Conservation (phyloP, 345 rosid species). For the Aquilaria yunnanensis region DNA sequence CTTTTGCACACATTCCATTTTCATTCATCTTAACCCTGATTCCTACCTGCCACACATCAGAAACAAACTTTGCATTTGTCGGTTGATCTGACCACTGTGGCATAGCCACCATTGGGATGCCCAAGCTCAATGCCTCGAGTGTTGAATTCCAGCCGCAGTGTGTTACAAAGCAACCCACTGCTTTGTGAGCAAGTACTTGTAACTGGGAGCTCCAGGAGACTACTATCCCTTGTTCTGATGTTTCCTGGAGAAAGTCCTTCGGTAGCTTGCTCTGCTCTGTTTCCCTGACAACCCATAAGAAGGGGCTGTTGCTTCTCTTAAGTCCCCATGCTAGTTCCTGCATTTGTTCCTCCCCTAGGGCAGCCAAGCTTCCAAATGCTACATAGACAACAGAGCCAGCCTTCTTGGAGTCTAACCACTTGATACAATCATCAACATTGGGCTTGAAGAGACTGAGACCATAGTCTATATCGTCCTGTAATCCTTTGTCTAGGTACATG, state of each 20-base stretch:
- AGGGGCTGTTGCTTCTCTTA: conserved; percentile 24
- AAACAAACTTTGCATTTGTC: conserved; percentile 44
- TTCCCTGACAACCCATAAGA: conserved; percentile 61
- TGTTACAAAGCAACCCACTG: conserved; percentile 56
- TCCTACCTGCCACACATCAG: conserved; percentile 57
- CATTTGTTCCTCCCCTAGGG: conserved; percentile 45
- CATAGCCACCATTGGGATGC: conserved; percentile 53
- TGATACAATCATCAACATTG: conserved; percentile 22
- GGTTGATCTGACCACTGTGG: conserved; percentile 60
- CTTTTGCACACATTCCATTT: conserved; percentile 20
- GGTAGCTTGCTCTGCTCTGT: conserved; percentile 44
- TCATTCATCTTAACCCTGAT: conserved; percentile 28
- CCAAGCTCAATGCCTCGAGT: conserved; percentile 51
- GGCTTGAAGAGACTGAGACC: conserved; percentile 40
- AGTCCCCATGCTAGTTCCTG: conserved; percentile 39
- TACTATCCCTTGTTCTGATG: conserved; percentile 30
- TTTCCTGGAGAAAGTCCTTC: conserved; percentile 22
- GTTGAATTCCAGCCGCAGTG: conserved; percentile 77
- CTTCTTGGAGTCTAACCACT: conserved; percentile 42
- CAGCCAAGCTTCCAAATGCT: conserved; percentile 51
- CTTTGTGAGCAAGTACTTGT: conserved; percentile 40
- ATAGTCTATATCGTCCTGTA: conserved; percentile 46
- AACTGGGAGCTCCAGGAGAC: conserved; percentile 53
- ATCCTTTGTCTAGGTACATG: conserved; percentile 38
- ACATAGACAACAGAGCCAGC: conserved; percentile 39